Base-by-base conservation (phyloP, 2,329 filamentous ascomycete genomes). In the Colletotrichum sp. region DNA sequence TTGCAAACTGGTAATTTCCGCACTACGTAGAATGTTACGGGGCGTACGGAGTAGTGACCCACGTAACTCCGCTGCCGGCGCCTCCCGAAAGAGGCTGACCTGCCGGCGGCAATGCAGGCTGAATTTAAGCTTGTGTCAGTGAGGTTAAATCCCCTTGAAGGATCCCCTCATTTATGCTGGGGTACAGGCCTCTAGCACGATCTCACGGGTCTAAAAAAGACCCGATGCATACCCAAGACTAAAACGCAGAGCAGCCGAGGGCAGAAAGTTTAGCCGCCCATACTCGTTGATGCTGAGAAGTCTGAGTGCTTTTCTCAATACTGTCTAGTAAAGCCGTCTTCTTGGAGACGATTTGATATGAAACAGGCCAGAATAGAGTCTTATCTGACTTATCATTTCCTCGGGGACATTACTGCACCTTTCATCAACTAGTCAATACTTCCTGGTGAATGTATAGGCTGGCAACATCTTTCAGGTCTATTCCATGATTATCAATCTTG, bases 211-310 rank as follows among this genome's bases (percentile, higher is more conserved):
- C 43, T 1, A 52, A 25, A 52, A 48, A 52, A 25, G n/a, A 22
- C 43, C 43, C 43, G 43, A 52, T 52, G 43, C 10, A 12, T 36
- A 16, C 34, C 34, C 34, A 36, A 6, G 34, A 13, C 12, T 52
- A 22, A 13, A 10, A 52, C 43, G 4, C 1, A 52, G 6, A 25
- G n/a, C 8, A n/a, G 22, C 1, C 0, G 43, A 1, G 43, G n/a
- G n/a, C 43, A 52, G n/a, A 52, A 22, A 13, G n/a, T 52, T 52
- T 25, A 52, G 43, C 43, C 43, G n/a, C 43, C 43, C 6, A 13
- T 13, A 52, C 43, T 22, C 13, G 0, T 22, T 52, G 6, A 22
- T 5, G 43, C 1, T 1, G n/a, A 22, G 43, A n/a, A 48, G 39
- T 48, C 5, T 18, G 39, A 48, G 12, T 4, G 9, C 10, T 12